Conservation (phyloP, 106 monocot species). For the Amphibolis antarctica region DNA sequence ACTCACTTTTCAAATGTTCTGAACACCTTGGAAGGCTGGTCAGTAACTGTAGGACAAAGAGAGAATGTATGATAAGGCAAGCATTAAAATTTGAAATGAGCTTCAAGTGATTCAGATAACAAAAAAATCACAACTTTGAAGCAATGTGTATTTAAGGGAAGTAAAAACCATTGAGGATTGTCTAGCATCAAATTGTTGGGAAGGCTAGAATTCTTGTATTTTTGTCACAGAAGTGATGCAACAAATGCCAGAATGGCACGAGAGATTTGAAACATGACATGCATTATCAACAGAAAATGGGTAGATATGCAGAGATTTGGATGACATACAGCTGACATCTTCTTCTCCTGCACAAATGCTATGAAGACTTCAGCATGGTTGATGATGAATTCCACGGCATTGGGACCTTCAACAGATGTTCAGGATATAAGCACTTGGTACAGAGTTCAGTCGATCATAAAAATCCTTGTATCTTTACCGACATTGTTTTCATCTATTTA, state of each 20-base stretch:
- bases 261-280: too few relatives aligned
- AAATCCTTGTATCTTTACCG: too few relatives aligned
- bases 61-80: background rate
- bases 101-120: too few relatives aligned
- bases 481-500: too few relatives aligned
- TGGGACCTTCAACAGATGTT: constrained; percentile 32
- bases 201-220: too few relatives aligned
- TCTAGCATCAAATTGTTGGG: too few relatives aligned
- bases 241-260: too few relatives aligned
- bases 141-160: too few relatives aligned
- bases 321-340: constrained; percentile 51
- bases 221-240: too few relatives aligned
- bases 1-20: constrained; percentile 51
- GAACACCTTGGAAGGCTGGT: constrained; percentile 38
- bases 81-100: too few relatives aligned
- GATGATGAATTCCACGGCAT: constrained; percentile 95
- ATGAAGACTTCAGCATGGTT: constrained; percentile 83
- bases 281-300: background rate
- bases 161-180: too few relatives aligned
- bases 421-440: background rate
- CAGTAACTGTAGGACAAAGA: constrained; percentile 31
- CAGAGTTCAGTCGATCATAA: background rate
- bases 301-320: background rate
- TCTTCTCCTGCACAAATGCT: constrained; percentile 78
- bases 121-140: too few relatives aligned